phyloP scores from a whole-genome alignment of 208 protist species.

The Tritrichomonas foetus region DNA sequence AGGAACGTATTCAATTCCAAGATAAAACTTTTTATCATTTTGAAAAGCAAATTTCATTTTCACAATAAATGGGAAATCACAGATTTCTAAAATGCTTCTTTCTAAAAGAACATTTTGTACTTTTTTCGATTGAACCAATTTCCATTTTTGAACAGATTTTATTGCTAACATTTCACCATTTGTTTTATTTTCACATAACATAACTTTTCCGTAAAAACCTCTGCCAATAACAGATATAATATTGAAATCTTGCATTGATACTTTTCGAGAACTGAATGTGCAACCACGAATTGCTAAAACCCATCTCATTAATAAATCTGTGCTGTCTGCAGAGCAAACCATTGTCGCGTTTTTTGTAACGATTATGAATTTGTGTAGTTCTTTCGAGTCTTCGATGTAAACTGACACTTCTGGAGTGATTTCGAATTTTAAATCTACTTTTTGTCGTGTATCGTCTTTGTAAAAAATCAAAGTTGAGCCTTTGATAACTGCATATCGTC shows the following conservation, averaged over 20 bases:
- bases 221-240: background rate
- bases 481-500: background rate
- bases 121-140: background rate
- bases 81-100: background rate
- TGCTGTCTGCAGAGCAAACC: too few species aligned
- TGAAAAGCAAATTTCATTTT: slow-evolving; percentile 17
- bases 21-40: slow-evolving; percentile 38
- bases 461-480: background rate
- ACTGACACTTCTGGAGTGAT: too few species aligned
- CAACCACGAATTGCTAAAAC: too few species aligned
- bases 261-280: too few species aligned
- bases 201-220: slow-evolving; percentile 10
- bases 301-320: too few species aligned
- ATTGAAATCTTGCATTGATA: too few species aligned
- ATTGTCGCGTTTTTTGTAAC: too few species aligned
- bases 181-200: background rate
- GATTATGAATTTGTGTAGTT: too few species aligned
- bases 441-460: background rate
- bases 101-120: background rate
- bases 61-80: background rate
- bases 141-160: background rate
- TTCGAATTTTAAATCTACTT: background rate
- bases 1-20: slow-evolving; percentile 42
- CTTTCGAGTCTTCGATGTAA: too few species aligned
- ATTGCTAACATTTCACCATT: background rate